These are phyloP conservation scores for Blastomyces gilchristii DNA, from an alignment of 2,329 filamentous ascomycete species.

Conservation along the genomic window DNA sequence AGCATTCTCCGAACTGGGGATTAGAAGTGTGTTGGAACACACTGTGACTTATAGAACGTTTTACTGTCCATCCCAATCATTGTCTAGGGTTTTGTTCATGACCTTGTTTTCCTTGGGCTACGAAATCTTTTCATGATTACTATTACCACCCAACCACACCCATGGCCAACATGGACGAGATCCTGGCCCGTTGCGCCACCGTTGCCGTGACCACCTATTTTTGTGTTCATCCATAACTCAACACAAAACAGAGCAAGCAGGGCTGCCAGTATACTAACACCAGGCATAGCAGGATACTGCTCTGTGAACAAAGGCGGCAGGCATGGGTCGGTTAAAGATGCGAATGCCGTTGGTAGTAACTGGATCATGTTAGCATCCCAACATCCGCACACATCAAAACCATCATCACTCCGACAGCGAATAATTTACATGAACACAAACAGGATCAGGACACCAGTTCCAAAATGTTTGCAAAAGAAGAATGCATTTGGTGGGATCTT, in stretches of 20 bases:
- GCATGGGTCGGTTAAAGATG: constrained; percentile 38
- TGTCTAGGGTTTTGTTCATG: constrained; percentile 8
- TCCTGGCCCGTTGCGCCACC: constrained; percentile 18
- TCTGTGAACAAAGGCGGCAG: constrained; percentile 52
- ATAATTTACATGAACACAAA: constrained; percentile 30
- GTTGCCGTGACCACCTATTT: constrained; percentile 17
- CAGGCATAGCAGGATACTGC: constrained; percentile 51
- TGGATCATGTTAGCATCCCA: constrained; percentile 17
- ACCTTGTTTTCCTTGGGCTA: constrained; percentile 12
- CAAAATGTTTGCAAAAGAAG: constrained; percentile 49
- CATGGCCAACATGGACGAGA: constrained; percentile 16
- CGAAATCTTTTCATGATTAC: constrained; percentile 9
- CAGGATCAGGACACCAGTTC: constrained; percentile 33
- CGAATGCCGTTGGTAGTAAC: constrained; percentile 53
- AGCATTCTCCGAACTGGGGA: background rate
- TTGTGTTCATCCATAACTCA: constrained; percentile 12
- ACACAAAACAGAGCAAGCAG: constrained; percentile 36
- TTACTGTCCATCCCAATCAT: constrained; percentile 11
- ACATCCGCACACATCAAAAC: background rate
- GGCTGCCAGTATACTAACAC: constrained; percentile 55
- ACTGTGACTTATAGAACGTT: constrained; percentile 10
- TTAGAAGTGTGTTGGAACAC: background rate
- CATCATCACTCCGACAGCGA: background rate
- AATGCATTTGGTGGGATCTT: constrained; percentile 28
- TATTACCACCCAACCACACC: background rate